phyloP scores from a whole-genome alignment of 2,329 filamentous ascomycete genomes.

The Cadophora luteo-olivacea region DNA sequence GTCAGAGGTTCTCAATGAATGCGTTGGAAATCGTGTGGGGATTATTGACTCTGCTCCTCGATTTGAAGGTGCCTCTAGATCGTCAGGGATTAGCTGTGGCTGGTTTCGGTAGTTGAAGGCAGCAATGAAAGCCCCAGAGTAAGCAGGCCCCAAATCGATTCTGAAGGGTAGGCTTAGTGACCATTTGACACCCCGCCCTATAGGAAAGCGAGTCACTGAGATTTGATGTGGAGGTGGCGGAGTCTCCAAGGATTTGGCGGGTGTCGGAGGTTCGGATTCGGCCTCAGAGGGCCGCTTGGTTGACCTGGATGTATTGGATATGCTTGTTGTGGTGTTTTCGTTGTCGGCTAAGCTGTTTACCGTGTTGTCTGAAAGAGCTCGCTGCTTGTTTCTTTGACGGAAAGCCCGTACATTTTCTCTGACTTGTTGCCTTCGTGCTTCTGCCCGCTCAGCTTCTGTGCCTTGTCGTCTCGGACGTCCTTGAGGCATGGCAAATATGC shows the following conservation, averaged over 20 bases:
- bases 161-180: constrained; percentile 27
- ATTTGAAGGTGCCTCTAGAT: not conserved
- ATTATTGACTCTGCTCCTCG: not conserved
- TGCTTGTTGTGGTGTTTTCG: not conserved
- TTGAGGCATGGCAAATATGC: constrained; percentile 17
- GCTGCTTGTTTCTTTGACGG: constrained; percentile 27
- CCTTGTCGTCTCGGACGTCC: constrained; percentile 23
- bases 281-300: constrained; percentile 4
- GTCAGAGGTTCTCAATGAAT: too few species aligned
- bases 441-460: constrained; percentile 28
- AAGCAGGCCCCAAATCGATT: constrained; percentile 27
- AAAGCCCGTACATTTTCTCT: constrained; percentile 31
- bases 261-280: constrained; percentile 13
- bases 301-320: not conserved
- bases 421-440: constrained; percentile 28
- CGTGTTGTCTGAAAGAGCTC: constrained; percentile 19
- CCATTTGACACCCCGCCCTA: constrained; percentile 20
- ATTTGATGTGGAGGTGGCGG: constrained; percentile 17
- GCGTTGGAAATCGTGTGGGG: not conserved
- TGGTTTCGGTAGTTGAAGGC: constrained; percentile 27
- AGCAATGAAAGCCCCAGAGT: constrained; percentile 27
- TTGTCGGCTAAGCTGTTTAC: not conserved
- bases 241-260: not conserved
- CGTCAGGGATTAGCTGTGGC: constrained; percentile 3
- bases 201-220: constrained; percentile 8